Evolutionary conservation across 2,329 filamentous ascomycete genomes (phyloP).

Genomic region (Calonectria leucothoes): DNA sequence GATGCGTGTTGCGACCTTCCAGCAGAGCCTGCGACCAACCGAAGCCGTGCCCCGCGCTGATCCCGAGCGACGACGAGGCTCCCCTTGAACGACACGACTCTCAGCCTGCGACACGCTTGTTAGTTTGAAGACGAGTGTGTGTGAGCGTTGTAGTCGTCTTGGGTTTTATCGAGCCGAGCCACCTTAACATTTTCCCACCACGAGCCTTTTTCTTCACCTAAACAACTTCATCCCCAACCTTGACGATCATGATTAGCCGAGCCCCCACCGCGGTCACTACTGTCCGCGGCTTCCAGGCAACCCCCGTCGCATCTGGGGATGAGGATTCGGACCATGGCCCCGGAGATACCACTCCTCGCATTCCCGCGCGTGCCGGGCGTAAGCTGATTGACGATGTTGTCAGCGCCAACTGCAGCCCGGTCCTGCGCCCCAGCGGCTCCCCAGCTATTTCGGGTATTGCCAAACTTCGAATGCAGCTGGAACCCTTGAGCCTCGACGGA

Average conservation of each 20-base stretch:
- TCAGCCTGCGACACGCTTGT: constrained; percentile 31
- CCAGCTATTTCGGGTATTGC: constrained; percentile 79
- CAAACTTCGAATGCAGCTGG: constrained; percentile 83
- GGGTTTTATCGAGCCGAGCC: constrained; percentile 30
- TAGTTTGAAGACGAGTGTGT: constrained; percentile 28
- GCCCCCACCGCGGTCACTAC: constrained; percentile 63
- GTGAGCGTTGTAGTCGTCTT: constrained; percentile 31
- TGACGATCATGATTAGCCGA: constrained; percentile 57
- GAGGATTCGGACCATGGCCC: constrained; percentile 66
- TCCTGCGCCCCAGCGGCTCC: constrained; percentile 63
- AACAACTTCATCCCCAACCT: constrained; percentile 25
- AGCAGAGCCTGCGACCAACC: constrained; percentile 61
- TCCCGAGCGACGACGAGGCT: constrained; percentile 69
- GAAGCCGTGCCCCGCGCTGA: constrained; percentile 66
- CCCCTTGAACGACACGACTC: constrained; percentile 51
- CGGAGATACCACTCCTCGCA: constrained; percentile 51
- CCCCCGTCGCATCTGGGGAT: constrained; percentile 65
- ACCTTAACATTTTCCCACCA: neutral
- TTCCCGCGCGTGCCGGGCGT: constrained; percentile 51
- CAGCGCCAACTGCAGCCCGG: constrained; percentile 73
- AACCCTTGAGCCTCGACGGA: constrained; percentile 76
- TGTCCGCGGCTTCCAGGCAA: constrained; percentile 68
- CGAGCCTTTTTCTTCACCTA: constrained; percentile 27
- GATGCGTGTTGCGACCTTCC: constrained; percentile 66
- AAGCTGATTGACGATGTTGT: constrained; percentile 66